Base-by-base conservation (phyloP, 257 asterid genomes). In the Solanum peruvianum region DNA sequence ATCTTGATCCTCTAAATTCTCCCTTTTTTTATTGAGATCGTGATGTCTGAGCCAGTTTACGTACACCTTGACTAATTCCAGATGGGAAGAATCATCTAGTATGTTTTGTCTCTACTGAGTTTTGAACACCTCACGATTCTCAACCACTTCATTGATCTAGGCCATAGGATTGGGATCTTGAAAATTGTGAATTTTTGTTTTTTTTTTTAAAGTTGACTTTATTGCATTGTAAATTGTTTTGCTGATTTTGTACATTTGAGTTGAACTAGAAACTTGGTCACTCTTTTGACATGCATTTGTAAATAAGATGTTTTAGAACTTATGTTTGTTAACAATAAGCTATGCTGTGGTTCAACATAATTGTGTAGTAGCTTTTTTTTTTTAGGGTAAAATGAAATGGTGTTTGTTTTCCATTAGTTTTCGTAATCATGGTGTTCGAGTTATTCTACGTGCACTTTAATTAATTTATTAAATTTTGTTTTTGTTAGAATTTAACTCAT, bases 261-360 rank as follows among this genome's bases (percentile, higher is more conserved):
- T 64, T 85, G 10, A 41, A 85, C 67, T 85, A 33, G 47, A 71
- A 84, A 27, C 42, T 84, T 71, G 18, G 87, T 85, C 87, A 27
- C 78, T 64, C 31, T 29, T 11, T 42, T 85, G 76, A 27, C 66
- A 29, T 42, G 58, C 18, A 27, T 3, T 60, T 84, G 58, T 83
- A 60, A 83, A 83, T 60, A 66, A 66, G 78, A n/a, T 7, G 52
- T 21, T 77, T 44, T 44, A 39, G 58, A 15, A 62, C 9, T 64
- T 60, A 35, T 41, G 86, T 33, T 10, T 29, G 66, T 42, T 66
- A 80, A 52, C 69, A 45, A 20, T 56, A 20, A 84, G 41, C 33
- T 27, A 66, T 41, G 87, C 4, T 62, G 3, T 62, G 29, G 66
- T 66, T 66, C 80, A 39, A 37, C 6, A 12, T 42, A 84, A 49